Percentiles rank a stretch among this genome's conserved stretches.
phyloP scores from a whole-genome alignment of 352 stramenopile genomes.

The Globisporangium canariense region DNA sequence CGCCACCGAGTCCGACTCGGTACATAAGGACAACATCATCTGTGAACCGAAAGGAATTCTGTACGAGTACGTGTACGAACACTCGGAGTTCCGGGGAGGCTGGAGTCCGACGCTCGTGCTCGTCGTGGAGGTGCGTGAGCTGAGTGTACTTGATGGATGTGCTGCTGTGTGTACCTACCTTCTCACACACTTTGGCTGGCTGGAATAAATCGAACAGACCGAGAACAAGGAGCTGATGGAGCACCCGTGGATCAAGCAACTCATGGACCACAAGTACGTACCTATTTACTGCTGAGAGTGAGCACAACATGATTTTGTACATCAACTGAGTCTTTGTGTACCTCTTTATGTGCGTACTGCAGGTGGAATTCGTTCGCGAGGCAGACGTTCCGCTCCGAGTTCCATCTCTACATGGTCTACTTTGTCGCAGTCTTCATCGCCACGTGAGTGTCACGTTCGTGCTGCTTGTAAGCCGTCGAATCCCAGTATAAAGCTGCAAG shows the following conservation, averaged over 20 bases:
- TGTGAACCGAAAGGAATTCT: constrained; percentile 77
- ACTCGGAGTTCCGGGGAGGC: constrained; percentile 61
- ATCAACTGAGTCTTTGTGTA: not conserved
- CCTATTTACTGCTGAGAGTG: not conserved
- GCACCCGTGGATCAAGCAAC: constrained; percentile 70
- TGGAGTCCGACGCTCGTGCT: constrained; percentile 55
- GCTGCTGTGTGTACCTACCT: not conserved
- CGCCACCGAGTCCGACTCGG: constrained; percentile 27
- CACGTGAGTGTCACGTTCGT: constrained; percentile 35
- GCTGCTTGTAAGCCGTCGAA: not conserved
- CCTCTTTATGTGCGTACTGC: not conserved
- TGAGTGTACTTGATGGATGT: not conserved
- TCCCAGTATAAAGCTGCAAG: not conserved
- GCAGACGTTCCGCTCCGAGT: constrained; percentile 66
- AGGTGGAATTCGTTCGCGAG: constrained; percentile 78
- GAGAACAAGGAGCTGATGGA: constrained; percentile 77
- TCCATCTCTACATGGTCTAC: constrained; percentile 77
- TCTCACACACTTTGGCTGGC: not conserved
- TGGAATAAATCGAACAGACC: constrained; percentile 32
- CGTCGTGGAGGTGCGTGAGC: constrained; percentile 51
- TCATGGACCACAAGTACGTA: constrained; percentile 75
- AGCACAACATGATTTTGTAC: not conserved
- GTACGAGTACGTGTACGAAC: constrained; percentile 82
- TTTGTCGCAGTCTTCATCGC: constrained; percentile 71
- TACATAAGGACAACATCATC: constrained; percentile 55